Percentiles rank a stretch among this genome's conserved stretches.
Evolutionary conservation across 768 basidiomycete species (phyloP).

Genomic region (Favolaschia claudopus): DNA sequence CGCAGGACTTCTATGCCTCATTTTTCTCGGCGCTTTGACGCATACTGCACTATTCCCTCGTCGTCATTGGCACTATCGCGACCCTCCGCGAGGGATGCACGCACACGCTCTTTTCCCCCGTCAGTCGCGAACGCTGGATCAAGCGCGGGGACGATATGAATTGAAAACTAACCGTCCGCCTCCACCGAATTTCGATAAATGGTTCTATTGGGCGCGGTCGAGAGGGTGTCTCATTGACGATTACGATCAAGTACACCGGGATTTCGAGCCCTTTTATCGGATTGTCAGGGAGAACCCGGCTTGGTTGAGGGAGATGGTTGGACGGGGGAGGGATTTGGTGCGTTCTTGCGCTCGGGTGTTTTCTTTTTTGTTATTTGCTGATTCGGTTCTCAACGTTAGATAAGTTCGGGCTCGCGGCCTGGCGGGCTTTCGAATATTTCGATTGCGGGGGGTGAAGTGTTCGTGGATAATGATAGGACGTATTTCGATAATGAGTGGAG

Average conservation of each 20-base stretch:
- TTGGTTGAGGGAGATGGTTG: background rate
- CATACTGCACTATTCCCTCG: too few species aligned
- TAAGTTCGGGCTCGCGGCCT: background rate
- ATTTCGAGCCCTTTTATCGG: background rate
- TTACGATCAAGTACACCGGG: background rate
- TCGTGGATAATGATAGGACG: background rate
- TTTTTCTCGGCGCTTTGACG: too few species aligned
- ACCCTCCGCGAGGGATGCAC: too few species aligned
- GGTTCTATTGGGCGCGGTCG: background rate
- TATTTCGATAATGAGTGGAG: background rate
- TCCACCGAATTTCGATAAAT: background rate
- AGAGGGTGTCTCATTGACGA: background rate
- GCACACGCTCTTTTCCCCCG: background rate
- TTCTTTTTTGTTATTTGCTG: background rate
- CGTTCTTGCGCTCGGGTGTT: too few species aligned
- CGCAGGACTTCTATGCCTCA: too few species aligned
- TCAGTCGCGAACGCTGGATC: background rate
- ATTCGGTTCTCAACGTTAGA: background rate
- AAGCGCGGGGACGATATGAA: background rate
- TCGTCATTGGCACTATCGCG: too few species aligned
- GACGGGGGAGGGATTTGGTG: background rate
- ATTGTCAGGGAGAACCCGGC: background rate
- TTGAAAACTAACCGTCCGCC: background rate
- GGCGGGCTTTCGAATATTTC: background rate
- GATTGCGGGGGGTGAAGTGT: background rate